Conservation (phyloP, 352 stramenopile species). For the Pythium myriotylum region DNA sequence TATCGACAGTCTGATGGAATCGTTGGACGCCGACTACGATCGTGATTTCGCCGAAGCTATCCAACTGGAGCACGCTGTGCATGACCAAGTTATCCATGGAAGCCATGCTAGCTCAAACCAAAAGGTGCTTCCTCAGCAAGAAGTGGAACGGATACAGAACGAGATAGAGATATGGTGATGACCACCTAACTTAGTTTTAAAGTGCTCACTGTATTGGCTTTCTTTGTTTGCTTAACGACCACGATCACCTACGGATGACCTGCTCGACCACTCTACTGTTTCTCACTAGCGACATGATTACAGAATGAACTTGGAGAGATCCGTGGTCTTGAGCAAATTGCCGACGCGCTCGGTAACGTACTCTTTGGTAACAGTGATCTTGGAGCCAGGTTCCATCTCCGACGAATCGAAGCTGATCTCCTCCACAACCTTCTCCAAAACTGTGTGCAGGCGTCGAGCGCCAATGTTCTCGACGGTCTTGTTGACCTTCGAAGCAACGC, state of each 20-base stretch:
- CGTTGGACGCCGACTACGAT: constrained; percentile 56
- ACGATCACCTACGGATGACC: no score
- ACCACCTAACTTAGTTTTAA: neutral
- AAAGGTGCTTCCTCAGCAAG: constrained; percentile 62
- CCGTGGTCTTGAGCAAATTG: constrained; percentile 94
- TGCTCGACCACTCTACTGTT: neutral
- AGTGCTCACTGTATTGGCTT: constrained; percentile 6
- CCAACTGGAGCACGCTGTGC: constrained; percentile 43
- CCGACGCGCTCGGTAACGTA: constrained; percentile 94
- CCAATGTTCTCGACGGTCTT: constrained; percentile 99
- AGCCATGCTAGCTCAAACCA: constrained; percentile 37
- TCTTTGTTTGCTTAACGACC: constrained; percentile 1
- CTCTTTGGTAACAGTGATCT: constrained; percentile 93
- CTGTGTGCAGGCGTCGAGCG: constrained; percentile 96
- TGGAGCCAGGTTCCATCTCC: constrained; percentile 83
- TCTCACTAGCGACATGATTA: constrained; percentile 52
- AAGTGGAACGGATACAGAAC: constrained; percentile 74
- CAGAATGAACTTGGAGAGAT: constrained; percentile 99
- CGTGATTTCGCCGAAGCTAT: constrained; percentile 35
- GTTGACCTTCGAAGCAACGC: constrained; percentile 95
- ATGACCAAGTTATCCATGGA: constrained; percentile 51
- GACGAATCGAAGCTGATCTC: constrained; percentile 98
- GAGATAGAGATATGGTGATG: constrained; percentile 81
- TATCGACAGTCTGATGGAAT: constrained; percentile 52
- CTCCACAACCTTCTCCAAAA: constrained; percentile 98